Conservation (phyloP, 495 filamentous ascomycete species). For the Penicillium pancosmium region DNA sequence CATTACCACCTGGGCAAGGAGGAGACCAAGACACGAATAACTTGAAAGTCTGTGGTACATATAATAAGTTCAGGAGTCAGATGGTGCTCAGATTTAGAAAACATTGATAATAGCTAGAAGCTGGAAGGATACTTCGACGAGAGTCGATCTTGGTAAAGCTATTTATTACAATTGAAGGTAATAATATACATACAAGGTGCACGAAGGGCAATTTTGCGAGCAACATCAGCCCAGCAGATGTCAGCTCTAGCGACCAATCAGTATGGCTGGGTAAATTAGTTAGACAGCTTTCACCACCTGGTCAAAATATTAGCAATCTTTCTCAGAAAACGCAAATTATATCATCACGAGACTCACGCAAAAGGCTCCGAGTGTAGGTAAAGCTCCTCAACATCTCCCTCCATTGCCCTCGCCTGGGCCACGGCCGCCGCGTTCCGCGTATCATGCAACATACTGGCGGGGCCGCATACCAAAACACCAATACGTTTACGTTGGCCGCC, state of each 20-base stretch:
- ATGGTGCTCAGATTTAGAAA: too few species aligned
- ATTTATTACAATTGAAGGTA: not conserved
- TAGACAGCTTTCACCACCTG: constrained; percentile 2
- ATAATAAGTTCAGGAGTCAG: too few species aligned
- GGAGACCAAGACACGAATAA: too few species aligned
- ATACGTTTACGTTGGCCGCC: constrained; percentile 30
- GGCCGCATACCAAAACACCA: constrained; percentile 54
- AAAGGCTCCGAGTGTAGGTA: constrained; percentile 58
- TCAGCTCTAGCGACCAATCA: not conserved
- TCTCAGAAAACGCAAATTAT: not conserved
- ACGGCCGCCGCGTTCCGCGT: constrained; percentile 51
- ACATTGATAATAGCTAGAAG: too few species aligned
- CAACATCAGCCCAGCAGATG: constrained; percentile 12
- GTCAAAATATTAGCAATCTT: not conserved
- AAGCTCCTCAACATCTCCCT: constrained; percentile 46
- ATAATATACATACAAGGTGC: constrained; percentile 1
- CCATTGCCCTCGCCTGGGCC: constrained; percentile 44
- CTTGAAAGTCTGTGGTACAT: too few species aligned
- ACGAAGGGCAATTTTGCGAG: not conserved
- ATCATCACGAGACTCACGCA: constrained; percentile 36
- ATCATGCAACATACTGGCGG: constrained; percentile 51
- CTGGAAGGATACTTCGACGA: too few species aligned
- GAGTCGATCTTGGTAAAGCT: not conserved
- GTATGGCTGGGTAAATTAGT: not conserved
- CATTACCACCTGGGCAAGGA: too few species aligned